Evolutionary conservation across 805 yeast species (phyloP), one percentile per base, ranked within the genome.

Genomic region (Gaillardinia entomophila): DNA sequence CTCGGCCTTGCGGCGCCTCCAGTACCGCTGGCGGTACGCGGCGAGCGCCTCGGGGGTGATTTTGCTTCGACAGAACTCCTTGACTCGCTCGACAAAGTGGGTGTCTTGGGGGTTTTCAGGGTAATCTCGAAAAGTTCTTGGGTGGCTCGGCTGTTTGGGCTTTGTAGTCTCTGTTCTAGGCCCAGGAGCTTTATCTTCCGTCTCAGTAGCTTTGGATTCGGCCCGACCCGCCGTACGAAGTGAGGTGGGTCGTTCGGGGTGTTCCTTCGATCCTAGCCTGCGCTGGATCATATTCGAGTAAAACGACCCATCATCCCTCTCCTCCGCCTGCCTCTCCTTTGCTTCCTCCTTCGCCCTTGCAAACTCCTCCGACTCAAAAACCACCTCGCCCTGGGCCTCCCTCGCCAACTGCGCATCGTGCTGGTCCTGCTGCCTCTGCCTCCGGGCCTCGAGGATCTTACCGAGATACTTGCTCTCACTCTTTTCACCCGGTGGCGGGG

Each of bases 331-430:
- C 22, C 22, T 19, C 22, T 19, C 22, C 22, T 6, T 19, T 6
- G 25, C 25, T 5, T 6, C 13, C 11, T 23, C 25, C 13, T n/a
- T 23, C 10, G 5, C 11, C 10, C 5, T 6, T 10, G 5, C 6
- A 23, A 76, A 78, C 0, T 69, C 67, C 1, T 59, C 48, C 1
- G 79, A 68, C 7, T 74, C 70, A 52, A 75, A 77, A 16, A 52
- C 62, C 29, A 70, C 72, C 30, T 60, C 66, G 13, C 51, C 68
- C 3, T 47, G 53, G 29, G 42, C 56, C 19, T 51, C 52, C 66
- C 36, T 69, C 15, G 61, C 41, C 16, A 70, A 69, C 31, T 55
- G 48, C 2, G 70, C 57, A 4, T 57, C 42, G n/a, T 61, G 34
- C 22, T 57, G 59, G 40, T 77, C 82, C 28, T 57, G 39, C 12